Evolutionary conservation across 208 protist species (phyloP), one percentile per base, ranked within the genome.

Genomic region (Crithidia expoeki): DNA sequence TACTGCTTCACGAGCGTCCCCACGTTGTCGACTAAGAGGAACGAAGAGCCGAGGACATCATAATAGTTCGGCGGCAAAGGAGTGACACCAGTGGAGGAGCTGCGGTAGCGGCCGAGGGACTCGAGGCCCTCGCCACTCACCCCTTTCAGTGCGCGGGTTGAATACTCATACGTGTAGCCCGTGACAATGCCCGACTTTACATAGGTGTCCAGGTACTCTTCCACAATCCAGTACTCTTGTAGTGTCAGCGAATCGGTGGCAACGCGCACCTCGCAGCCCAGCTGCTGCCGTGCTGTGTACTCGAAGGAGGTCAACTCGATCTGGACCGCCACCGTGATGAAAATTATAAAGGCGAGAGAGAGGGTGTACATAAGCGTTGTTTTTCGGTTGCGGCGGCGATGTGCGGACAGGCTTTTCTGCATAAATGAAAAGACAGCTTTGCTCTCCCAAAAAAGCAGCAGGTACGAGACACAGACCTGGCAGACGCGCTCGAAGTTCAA

Each of bases 331-430:
- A 99, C 90, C 21, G 89, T 88, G 61, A 98, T 86, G 83, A 98
- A 98, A 46, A 99, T 85, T 51, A 99, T 84, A 65, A 98, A 98
- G 34, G 83, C 86, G 14, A 99, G 72, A 11, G 89, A 83, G 0
- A 98, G 65, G 1, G 97, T 72, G 74, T 98, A 99, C 91, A 99
- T 98, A 17, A 98, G 74, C 6, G 98, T 94, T 5, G 97, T 99
- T 81, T 98, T 98, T 23, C 94, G 84, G 71, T 99, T 99, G 52
- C 96, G 72, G 34, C 53, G 19, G 38, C 92, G 88, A 55, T 99
- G 97, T 38, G 96, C 83, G 3, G 88, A 70, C 12, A 99, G 67
- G 75, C 96, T 98, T 72, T 98, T 99, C 10, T 84, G 30, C 19
- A 98, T 80, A 11, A 97, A 57, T 6, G 53, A 40, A 44, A 83